Base-by-base conservation (phyloP, 2,329 filamentous ascomycete species). In the Fusarium duplospermum region DNA sequence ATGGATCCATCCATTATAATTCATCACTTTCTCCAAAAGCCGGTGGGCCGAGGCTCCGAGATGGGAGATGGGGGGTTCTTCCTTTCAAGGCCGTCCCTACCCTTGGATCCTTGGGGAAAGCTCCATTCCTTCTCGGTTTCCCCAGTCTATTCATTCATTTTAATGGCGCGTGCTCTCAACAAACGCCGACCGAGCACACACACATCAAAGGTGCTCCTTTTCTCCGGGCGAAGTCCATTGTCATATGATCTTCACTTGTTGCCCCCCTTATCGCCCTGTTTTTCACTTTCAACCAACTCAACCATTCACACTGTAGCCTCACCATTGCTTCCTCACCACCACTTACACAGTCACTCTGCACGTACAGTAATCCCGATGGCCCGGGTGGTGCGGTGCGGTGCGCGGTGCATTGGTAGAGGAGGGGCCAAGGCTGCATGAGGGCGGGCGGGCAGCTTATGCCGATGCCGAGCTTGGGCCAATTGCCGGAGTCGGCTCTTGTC, bases 1-100 rank as follows among this genome's bases (percentile, higher is more conserved):
- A 56, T 31, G 47, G 47, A 52, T 6, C 27, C 24, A n/a, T 31
- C 35, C 35, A 38, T 38, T 18, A 13, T 62, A 56, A 64, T 64
- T 65, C 67, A 64, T 63, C 40, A 58, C 61, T 56, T 63, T 63
- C 58, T 60, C 65, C 62, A 63, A 66, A 66, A 76, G 74, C 77
- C 77, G 77, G 69, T 78, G 72, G 74, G 63, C 77, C 77, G 77
- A 79, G 77, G 77, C 70, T 72, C 62, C 60, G 50, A 67, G 36
- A 62, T 67, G 31, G 60, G 50, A 67, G 36, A 62, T 67, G 60
- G 59, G 22, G 56, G 47, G 27, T 13, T 38, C 20, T 18, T 9
- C 24, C 31, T 20, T 16, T 27, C 13, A 58, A 36, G 56, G 22
- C 33, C 56, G 33, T 16, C 50, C 50, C 27, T 59, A 38, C 56